Evolutionary conservation across 768 basidiomycete species (phyloP).

Genomic region (Lyophyllum atratum): DNA sequence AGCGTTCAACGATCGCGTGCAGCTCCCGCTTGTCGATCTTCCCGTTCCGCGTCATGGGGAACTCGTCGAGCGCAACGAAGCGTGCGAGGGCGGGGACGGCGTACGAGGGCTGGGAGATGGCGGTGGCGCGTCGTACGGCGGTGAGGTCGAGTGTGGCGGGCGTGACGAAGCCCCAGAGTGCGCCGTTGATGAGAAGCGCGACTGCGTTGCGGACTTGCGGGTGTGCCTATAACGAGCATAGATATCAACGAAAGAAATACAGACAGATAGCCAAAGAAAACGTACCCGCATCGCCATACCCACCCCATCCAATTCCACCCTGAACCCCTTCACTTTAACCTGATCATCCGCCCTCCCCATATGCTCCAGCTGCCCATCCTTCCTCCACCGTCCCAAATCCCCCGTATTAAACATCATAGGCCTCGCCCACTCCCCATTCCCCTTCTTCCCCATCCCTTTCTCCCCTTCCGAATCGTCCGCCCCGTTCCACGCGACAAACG

Average conservation of each 20-base stretch:
- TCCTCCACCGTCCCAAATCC: constrained; percentile 56
- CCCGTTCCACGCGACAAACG: constrained; percentile 35
- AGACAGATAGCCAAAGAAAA: not conserved
- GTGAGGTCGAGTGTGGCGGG: constrained; percentile 13
- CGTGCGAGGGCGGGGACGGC: constrained; percentile 56
- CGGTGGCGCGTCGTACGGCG: constrained; percentile 18
- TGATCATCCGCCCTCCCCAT: constrained; percentile 65
- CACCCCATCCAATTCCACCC: constrained; percentile 65
- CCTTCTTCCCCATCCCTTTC: constrained; percentile 7
- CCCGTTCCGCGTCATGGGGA: constrained; percentile 57
- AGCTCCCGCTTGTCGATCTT: constrained; percentile 53
- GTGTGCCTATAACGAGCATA: not conserved
- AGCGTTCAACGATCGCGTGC: constrained; percentile 15
- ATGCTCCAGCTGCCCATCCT: constrained; percentile 55
- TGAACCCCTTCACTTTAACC: constrained; percentile 68
- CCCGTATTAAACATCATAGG: constrained; percentile 65
- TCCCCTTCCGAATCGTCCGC: constrained; percentile 37
- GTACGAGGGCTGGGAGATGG: constrained; percentile 54
- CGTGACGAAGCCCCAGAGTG: constrained; percentile 22
- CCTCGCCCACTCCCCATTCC: constrained; percentile 19
- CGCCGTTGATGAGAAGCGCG: constrained; percentile 20
- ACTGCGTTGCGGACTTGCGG: constrained; percentile 16
- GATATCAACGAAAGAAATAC: not conserved
- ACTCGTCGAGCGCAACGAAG: constrained; percentile 41
- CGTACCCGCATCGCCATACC: constrained; percentile 58